Evolutionary conservation across 176 grass and related monocot genomes (phyloP).

Genomic region (Zizania latifolia): DNA sequence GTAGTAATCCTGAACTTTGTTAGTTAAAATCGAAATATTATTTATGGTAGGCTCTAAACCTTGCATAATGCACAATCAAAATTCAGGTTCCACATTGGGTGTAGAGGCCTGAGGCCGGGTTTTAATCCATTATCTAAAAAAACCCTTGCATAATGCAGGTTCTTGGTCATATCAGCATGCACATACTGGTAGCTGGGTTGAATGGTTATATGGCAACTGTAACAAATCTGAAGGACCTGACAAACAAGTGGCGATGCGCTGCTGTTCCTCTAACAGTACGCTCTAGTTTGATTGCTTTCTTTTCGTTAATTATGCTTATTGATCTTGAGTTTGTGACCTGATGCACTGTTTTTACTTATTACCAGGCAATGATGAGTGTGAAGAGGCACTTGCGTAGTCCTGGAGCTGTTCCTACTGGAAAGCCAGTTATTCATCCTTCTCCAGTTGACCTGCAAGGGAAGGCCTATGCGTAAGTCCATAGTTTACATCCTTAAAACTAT

Average conservation of each 20-base stretch:
- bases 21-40: neutral
- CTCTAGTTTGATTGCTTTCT: neutral
- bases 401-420: constrained; percentile 51
- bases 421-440: constrained; percentile 62
- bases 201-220: constrained; percentile 71
- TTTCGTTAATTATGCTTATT: neutral
- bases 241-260: constrained; percentile 61
- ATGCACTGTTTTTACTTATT: neutral
- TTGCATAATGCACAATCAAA: too few species aligned
- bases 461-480: constrained; percentile 47
- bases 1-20: neutral
- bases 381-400: constrained; percentile 50
- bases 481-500: neutral
- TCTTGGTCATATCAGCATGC: constrained; percentile 51
- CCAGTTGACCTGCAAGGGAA: constrained; percentile 68
- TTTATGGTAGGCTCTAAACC: neutral
- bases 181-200: constrained; percentile 47
- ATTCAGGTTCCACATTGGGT: too few species aligned
- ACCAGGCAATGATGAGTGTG: constrained; percentile 66
- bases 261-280: constrained; percentile 53
- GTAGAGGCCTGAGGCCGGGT: too few species aligned
- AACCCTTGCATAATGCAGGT: constrained; percentile 37
- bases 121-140: too few species aligned
- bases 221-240: constrained; percentile 54
- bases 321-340: neutral